phyloP scores from a whole-genome alignment of 106 monocot genomes.

The Phalaenopsis equestris region DNA sequence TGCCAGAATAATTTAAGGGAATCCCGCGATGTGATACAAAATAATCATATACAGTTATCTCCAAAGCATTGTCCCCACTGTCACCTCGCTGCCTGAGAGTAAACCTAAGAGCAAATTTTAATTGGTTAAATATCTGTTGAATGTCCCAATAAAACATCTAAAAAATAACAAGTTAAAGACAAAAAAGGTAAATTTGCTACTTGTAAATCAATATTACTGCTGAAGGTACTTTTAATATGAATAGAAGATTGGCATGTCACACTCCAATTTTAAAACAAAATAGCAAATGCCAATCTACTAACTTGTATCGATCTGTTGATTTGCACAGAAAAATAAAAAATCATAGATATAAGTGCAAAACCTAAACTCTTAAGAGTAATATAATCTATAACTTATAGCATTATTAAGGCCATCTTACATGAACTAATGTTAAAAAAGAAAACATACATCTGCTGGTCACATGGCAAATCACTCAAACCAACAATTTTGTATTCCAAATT shows the following conservation, averaged over 20 bases:
- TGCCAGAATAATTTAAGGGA: conserved; percentile 39
- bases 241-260: no score
- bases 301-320: neutral
- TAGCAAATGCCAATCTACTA: neutral
- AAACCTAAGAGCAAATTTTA: conserved; percentile 38
- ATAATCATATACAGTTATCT: conserved; percentile 80
- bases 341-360: neutral
- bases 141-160: neutral
- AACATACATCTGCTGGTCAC: conserved; percentile 51
- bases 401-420: neutral
- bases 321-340: neutral
- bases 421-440: neutral
- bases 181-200: neutral
- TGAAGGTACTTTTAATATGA: neutral
- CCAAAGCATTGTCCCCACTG: conserved; percentile 26
- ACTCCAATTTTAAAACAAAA: neutral
- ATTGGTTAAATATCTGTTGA: neutral
- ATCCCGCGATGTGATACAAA: conserved; percentile 42
- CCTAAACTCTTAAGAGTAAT: neutral
- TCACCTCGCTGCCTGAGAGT: conserved; percentile 44
- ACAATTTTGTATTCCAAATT: conserved; percentile 74
- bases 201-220: neutral
- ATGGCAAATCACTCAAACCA: conserved; percentile 77
- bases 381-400: neutral
- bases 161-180: neutral